These are phyloP conservation scores for Baudoinia panamericana DNA, from an alignment of 495 filamentous ascomycete species.

Conservation along the genomic window DNA sequence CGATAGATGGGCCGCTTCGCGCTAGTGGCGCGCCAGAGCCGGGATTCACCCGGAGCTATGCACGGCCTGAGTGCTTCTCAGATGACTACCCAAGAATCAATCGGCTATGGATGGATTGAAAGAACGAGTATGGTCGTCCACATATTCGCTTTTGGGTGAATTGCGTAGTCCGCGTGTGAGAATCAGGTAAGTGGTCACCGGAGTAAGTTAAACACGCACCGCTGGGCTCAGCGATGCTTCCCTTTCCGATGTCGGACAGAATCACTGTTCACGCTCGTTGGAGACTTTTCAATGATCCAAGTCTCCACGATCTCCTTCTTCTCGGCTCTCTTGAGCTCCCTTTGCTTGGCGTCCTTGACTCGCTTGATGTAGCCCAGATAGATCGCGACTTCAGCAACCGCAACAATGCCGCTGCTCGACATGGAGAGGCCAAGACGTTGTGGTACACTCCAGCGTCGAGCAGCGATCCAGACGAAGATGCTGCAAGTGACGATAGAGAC, in stretches of 20 bases:
- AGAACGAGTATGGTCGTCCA: too few species aligned
- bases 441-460: conserved; percentile 56
- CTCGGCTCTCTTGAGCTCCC: conserved; percentile 37
- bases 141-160: too few species aligned
- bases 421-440: conserved; percentile 55
- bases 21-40: too few species aligned
- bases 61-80: too few species aligned
- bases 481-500: conserved; percentile 59
- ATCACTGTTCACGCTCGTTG: conserved; percentile 1
- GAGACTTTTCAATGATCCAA: conserved; percentile 46
- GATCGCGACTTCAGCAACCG: conserved; percentile 73
- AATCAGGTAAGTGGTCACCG: too few species aligned
- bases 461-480: conserved; percentile 59
- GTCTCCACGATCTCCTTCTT: conserved; percentile 54
- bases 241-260: conserved; percentile 24
- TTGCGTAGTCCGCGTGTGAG: too few species aligned
- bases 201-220: too few species aligned
- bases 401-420: conserved; percentile 55
- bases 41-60: too few species aligned
- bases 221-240: conserved; percentile 22
- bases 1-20: too few species aligned
- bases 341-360: conserved; percentile 54
- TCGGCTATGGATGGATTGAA: too few species aligned
- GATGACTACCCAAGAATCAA: too few species aligned
- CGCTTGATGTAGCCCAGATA: conserved; percentile 78